Percentiles rank a stretch among this genome's conserved stretches.
Evolutionary conservation across 1,284 basidiomycete genomes (phyloP).

Genomic region (Cryptococcus wingfieldii): DNA sequence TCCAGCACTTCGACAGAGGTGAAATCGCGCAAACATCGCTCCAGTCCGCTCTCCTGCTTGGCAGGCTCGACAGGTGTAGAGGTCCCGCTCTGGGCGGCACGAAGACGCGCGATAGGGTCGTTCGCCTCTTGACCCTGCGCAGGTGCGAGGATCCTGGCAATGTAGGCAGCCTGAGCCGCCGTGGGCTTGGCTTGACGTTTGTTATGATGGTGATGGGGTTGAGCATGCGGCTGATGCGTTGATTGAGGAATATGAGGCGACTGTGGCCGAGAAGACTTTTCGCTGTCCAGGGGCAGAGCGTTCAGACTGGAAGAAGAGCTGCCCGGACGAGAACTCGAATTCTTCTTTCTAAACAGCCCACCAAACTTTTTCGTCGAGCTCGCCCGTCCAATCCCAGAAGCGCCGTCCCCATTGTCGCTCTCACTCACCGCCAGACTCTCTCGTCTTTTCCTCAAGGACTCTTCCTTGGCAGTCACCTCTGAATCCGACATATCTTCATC

Average conservation of each 20-base stretch:
- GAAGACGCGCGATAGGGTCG: conserved; percentile 42
- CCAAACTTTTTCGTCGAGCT: conserved; percentile 21
- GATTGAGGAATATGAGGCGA: neutral
- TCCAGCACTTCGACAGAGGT: conserved; percentile 86
- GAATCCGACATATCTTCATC: conserved; percentile 38
- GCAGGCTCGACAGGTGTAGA: conserved; percentile 2
- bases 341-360: conserved; percentile 31
- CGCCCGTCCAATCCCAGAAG: conserved; percentile 11
- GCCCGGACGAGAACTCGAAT: conserved; percentile 24
- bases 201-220: neutral
- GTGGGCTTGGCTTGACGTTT: conserved; percentile 35
- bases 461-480: conserved; percentile 11
- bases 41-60: conserved; percentile 45
- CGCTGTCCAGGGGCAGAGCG: neutral
- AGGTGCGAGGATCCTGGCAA: conserved; percentile 43
- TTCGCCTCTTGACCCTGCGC: conserved; percentile 7
- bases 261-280: conserved; percentile 1
- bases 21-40: conserved; percentile 70
- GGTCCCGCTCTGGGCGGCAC: conserved; percentile 31
- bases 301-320: conserved; percentile 1
- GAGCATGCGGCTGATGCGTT: conserved; percentile 1
- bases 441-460: conserved; percentile 8
- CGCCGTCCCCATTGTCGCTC: conserved; percentile 22
- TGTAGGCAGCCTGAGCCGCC: conserved; percentile 48
- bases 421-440: conserved; percentile 9